phyloP scores from a whole-genome alignment of 345 rosid species.

The Bruguiera gymnorhiza region DNA sequence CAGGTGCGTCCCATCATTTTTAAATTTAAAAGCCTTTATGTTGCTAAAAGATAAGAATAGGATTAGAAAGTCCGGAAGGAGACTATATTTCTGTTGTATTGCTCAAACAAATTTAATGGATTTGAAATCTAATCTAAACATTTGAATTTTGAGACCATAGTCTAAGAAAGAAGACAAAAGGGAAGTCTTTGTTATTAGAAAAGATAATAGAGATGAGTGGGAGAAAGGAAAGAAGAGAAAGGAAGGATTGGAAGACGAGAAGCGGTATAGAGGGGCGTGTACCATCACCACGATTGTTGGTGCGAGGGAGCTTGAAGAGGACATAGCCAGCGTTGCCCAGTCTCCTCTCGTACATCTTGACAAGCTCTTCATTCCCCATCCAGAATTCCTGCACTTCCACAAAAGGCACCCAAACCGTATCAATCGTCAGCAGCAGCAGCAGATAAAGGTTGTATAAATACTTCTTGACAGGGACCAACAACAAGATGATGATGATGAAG shows the following conservation, averaged over 20 bases:
- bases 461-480: neutral
- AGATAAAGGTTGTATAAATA: neutral
- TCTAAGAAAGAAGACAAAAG: too few species aligned
- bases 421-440: neutral
- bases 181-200: neutral
- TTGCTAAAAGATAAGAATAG: too few species aligned
- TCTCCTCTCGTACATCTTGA: slow-evolving; percentile 73
- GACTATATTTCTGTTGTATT: too few species aligned
- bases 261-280: neutral
- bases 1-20: too few species aligned
- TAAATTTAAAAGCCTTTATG: too few species aligned
- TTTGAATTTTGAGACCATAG: too few species aligned
- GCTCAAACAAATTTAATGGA: too few species aligned
- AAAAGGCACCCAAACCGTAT: too few species aligned
- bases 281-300: slow-evolving; percentile 98
- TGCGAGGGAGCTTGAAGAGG: slow-evolving; percentile 72
- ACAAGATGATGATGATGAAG: neutral
- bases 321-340: slow-evolving; percentile 83
- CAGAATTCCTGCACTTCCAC: slow-evolving; percentile 67
- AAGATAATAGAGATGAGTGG: neutral
- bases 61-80: too few species aligned
- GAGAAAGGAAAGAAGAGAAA: neutral
- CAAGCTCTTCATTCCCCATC: slow-evolving; percentile 89
- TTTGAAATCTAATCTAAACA: too few species aligned
- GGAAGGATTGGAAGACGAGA: neutral